A percentile compares a stretch with the other conserved stretches of the same genome.
phyloP scores from a whole-genome alignment of 2,329 filamentous ascomycete genomes.

The Aspergillus floridensis region DNA sequence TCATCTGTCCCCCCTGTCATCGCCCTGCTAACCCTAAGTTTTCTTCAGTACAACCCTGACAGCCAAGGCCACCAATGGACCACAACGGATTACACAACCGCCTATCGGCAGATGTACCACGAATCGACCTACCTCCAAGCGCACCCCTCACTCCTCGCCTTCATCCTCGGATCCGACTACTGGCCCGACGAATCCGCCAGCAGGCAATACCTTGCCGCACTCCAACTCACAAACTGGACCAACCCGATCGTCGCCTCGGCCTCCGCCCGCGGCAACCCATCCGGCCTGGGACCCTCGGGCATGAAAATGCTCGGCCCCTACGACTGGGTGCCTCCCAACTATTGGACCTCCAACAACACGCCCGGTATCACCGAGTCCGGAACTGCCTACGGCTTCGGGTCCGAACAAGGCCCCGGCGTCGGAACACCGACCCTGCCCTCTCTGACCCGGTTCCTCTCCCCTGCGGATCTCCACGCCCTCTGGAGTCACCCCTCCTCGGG shows the following conservation, averaged over 20 bases:
- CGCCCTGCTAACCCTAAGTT: too few relatives aligned
- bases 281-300: constrained; percentile 54
- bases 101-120: constrained; percentile 56
- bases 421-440: constrained; percentile 59
- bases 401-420: constrained; percentile 61
- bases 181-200: constrained; percentile 60
- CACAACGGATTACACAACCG: constrained; percentile 55
- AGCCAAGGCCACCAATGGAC: constrained; percentile 48
- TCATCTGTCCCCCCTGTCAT: too few relatives aligned
- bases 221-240: constrained; percentile 55
- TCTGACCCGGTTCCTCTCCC: constrained; percentile 54
- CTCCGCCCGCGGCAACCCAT: constrained; percentile 53
- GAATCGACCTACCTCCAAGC: constrained; percentile 60
- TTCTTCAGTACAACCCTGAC: constrained; percentile 54
- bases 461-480: constrained; percentile 52
- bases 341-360: constrained; percentile 46
- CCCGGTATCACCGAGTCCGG: constrained; percentile 50
- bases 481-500: constrained; percentile 55
- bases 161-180: constrained; percentile 61
- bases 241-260: constrained; percentile 59
- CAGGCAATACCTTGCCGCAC: constrained; percentile 51
- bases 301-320: constrained; percentile 68
- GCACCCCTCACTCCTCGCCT: constrained; percentile 59
- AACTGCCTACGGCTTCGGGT: constrained; percentile 62
- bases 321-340: constrained; percentile 64